Conservation (phyloP, 2,329 filamentous ascomycete species). For the Talaromyces verruculosus region DNA sequence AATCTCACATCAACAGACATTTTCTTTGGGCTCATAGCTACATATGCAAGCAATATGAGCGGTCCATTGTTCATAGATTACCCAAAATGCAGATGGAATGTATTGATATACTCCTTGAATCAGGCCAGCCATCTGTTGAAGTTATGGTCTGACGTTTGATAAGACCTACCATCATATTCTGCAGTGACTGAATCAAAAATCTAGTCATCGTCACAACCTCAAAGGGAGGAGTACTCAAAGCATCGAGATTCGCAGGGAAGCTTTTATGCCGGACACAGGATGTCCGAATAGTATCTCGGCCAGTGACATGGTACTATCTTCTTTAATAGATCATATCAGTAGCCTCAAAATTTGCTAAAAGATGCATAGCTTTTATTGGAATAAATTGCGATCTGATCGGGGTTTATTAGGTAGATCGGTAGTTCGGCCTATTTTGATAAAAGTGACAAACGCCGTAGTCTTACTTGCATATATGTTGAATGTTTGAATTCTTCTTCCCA, state of each 20-base stretch:
- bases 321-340: not conserved
- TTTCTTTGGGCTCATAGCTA: not conserved
- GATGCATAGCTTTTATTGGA: not conserved
- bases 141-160: too few species aligned
- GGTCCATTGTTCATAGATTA: not conserved
- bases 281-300: not conserved
- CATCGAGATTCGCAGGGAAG: not conserved
- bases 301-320: not conserved
- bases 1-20: not conserved
- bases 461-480: not conserved
- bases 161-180: too few species aligned
- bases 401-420: not conserved
- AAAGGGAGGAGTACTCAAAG: not conserved
- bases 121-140: too few species aligned
- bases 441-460: not conserved
- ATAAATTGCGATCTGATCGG: not conserved
- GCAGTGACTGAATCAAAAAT: not conserved
- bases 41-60: not conserved
- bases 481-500: not conserved
- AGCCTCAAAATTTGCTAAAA: not conserved
- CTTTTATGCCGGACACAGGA: not conserved
- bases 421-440: not conserved
- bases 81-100: not conserved
- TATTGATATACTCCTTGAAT: too few species aligned
- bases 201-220: not conserved